A percentile compares a stretch with the other conserved stretches of the same genome.
phyloP scores from a whole-genome alignment of 495 filamentous ascomycete species.

The Lasiosphaeria hispida region DNA sequence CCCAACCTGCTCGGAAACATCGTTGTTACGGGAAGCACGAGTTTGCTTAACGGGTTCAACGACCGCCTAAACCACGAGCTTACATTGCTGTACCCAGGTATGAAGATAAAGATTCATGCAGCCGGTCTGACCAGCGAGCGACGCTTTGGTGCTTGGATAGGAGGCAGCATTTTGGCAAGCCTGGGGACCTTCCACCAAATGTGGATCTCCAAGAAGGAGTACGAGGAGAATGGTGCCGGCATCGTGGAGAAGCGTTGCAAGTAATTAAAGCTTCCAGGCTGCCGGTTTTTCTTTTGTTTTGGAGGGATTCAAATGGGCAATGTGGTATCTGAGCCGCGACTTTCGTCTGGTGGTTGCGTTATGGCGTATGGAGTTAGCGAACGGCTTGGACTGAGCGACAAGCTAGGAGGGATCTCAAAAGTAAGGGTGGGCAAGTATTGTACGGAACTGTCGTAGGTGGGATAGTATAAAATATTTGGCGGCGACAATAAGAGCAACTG shows the following conservation, averaged over 20 bases:
- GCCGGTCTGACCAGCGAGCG: constrained; percentile 83
- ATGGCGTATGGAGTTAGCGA: constrained; percentile 26
- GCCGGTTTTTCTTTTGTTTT: background rate
- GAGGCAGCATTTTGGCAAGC: constrained; percentile 92
- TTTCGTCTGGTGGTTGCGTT: background rate
- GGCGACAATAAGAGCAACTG: background rate
- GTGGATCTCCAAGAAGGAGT: constrained; percentile 91
- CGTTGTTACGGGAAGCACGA: constrained; percentile 87
- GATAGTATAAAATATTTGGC: background rate
- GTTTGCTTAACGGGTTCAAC: constrained; percentile 81
- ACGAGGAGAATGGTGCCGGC: constrained; percentile 68
- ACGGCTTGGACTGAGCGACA: constrained; percentile 6
- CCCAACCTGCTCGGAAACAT: constrained; percentile 79
- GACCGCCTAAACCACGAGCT: constrained; percentile 86
- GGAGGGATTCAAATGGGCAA: background rate
- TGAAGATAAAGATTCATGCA: constrained; percentile 78
- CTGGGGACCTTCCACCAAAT: constrained; percentile 99
- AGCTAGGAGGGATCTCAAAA: constrained; percentile 8
- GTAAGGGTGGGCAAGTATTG: background rate
- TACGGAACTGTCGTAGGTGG: background rate
- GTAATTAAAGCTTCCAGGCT: constrained; percentile 32
- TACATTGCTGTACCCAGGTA: constrained; percentile 70
- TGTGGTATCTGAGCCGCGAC: background rate
- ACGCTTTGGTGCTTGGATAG: constrained; percentile 90
- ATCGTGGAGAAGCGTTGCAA: constrained; percentile 80